Base-by-base conservation (phyloP, 345 rosid species). In the Euphorbia lathyris region DNA sequence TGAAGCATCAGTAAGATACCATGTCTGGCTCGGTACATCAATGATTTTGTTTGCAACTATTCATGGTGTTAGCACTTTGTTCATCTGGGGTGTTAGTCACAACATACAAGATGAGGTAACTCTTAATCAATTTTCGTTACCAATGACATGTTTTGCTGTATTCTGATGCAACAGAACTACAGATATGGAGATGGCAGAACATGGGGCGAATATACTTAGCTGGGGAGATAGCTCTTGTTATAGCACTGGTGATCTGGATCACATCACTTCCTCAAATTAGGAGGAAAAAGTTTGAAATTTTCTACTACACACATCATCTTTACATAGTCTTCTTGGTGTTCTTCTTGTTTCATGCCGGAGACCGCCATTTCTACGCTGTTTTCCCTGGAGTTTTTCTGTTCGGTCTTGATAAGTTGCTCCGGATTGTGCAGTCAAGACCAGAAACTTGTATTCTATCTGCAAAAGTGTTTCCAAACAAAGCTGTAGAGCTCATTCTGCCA, bases 211-310 rank as follows among this genome's bases (percentile, higher is more conserved):
- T 90, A 71, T 83, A 93, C 79, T 77, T 90, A 14, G 97, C 97
- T 16, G 97, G 98, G 58, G 82, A 85, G 74, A 77, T 86, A 20
- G 60, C 90, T 25, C 84, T 93, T 67, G 77, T 83, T 30, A 51
- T 72, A 38, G 93, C 93, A n/a, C 60, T 93, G n/a, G 68, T 87
- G 7, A 93, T 90, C 73, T 86, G 89, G 90, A 79, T 87, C 77
- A 85, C 97, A 53, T 90, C 98, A 74, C 89, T 93, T 78, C 97
- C 98, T 57, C 90, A 84, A 66, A 82, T 93, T 72, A 85, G 97
- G 61, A 86, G 95, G 79, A 87, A 66, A 47, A 83, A 65, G 68
- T 93, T 93, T 66, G 95, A 93, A 70, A 57, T 88, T 30, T 90
- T 90, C 77, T 93, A 90, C 71, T 88, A 80, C 77, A 84, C 87